A percentile compares a stretch with the other conserved stretches of the same genome.
phyloP scores from a whole-genome alignment of 129 eudicot species.

The Flaveria linearis region DNA sequence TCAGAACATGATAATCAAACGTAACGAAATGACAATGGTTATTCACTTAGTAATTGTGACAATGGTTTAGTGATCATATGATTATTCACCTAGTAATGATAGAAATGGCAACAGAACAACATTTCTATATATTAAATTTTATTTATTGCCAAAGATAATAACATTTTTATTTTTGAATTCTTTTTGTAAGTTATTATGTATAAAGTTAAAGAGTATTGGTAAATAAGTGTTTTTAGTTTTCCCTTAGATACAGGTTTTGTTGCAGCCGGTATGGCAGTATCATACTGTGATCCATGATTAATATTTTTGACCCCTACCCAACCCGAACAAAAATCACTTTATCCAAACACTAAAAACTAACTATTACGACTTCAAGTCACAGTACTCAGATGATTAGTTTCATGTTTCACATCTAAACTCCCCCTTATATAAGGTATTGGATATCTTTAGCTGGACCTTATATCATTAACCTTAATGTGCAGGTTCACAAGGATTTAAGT shows the following conservation, averaged over 20 bases:
- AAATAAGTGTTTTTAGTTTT: background rate
- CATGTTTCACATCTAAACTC: background rate
- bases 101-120: no score
- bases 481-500: conserved; percentile 63
- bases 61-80: background rate
- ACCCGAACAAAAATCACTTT: background rate
- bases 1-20: background rate
- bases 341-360: background rate
- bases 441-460: background rate
- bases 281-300: background rate
- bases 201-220: background rate
- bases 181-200: background rate
- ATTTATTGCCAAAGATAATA: no score
- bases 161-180: no score
- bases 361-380: background rate
- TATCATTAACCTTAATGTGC: conserved; percentile 26
- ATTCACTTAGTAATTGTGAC: no score
- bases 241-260: background rate
- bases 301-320: background rate
- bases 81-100: background rate
- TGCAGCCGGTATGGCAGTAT: background rate
- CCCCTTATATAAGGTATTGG: conserved; percentile 3
- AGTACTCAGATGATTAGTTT: background rate
- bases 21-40: background rate
- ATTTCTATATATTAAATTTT: no score